Conservation (phyloP, 176 grass and related monocot species). For the Sorghum bicolor region Sorghum_bicolor_NCBIv3 NC_012872.2:57664501-57665000, state of each 20-base stretch:
- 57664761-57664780: not conserved
- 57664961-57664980: not conserved
- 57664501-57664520: not conserved
- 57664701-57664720: not conserved
- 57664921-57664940: not conserved
- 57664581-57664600: not conserved
- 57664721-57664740: not conserved
- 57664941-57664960: not conserved
- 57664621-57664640: not conserved
- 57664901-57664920: not conserved
- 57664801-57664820: not conserved
- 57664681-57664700: slow-evolving; percentile 8
- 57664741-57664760: not conserved
- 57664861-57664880: not conserved
- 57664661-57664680: slow-evolving; percentile 12
- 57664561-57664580: not conserved
- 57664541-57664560: not conserved
- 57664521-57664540: not conserved
- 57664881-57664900: not conserved
- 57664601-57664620: not conserved
- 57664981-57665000: not conserved
- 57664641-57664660: slow-evolving; percentile 16
- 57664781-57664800: not conserved
- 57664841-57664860: not conserved
- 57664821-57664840: not conserved